phyloP scores from a whole-genome alignment of 163 green algal species.

The Scenedesmus sp. region DNA sequence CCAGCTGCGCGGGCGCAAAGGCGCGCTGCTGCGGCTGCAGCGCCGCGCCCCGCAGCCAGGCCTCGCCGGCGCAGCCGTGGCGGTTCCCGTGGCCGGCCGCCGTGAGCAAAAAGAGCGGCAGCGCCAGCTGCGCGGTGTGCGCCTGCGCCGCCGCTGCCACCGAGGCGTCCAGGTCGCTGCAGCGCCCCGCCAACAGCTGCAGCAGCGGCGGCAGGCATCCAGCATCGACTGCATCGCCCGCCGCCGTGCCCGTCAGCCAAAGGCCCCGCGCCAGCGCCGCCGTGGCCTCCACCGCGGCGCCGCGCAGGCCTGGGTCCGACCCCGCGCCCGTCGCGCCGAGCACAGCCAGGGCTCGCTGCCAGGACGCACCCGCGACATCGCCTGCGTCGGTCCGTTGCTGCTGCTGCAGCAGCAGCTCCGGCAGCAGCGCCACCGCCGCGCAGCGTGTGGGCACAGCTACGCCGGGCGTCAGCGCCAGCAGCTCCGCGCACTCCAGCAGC shows the following conservation, averaged over 20 bases:
- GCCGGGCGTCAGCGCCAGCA: neutral
- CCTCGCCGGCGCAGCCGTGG: neutral
- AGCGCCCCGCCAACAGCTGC: conserved; percentile 4
- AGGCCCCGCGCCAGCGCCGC: neutral
- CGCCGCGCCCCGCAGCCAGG: conserved; percentile 51
- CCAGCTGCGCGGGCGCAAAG: conserved; percentile 54
- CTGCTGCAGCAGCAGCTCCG: conserved; percentile 4
- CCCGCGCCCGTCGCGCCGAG: neutral
- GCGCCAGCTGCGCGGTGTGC: neutral
- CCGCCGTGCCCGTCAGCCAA: neutral
- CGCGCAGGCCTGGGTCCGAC: neutral
- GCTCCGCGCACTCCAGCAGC: conserved; percentile 13
- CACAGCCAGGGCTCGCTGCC: neutral
- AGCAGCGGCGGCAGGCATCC: neutral
- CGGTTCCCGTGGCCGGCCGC: neutral
- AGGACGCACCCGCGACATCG: neutral
- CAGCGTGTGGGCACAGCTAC: neutral
- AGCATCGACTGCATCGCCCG: too few relatives aligned
- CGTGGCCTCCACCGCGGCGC: conserved; percentile 1
- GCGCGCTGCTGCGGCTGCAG: conserved; percentile 54
- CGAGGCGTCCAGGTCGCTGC: conserved; percentile 19
- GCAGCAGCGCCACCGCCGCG: conserved; percentile 8
- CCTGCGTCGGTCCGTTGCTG: neutral
- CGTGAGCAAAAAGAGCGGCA: conserved; percentile 15
- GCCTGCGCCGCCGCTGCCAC: conserved; percentile 25